Evolutionary conservation across 192 early-diverging fungal genomes (phyloP).

Genomic region (Linnemannia schmuckeri): DNA sequence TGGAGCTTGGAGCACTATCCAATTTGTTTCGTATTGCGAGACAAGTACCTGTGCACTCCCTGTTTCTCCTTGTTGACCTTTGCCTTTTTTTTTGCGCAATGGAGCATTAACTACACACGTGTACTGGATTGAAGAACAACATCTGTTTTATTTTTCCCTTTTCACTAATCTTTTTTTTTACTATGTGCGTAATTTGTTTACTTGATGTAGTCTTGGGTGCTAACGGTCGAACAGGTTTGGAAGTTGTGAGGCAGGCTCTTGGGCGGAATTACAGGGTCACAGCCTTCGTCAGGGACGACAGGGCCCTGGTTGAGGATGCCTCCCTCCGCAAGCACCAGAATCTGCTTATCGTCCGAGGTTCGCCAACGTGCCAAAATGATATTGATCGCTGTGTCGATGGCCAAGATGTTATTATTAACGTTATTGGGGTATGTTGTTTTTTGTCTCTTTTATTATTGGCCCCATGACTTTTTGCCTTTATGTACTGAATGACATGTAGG

Average conservation of each 20-base stretch:
- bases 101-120: neutral
- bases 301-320: constrained; percentile 31
- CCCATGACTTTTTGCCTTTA: neutral
- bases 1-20: neutral
- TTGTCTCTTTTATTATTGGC: neutral
- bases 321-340: constrained; percentile 54
- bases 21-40: neutral
- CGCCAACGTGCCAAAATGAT: constrained; percentile 42
- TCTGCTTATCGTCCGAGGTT: constrained; percentile 53
- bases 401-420: constrained; percentile 59
- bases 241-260: constrained; percentile 56
- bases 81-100: neutral
- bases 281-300: constrained; percentile 54
- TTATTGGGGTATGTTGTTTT: constrained; percentile 38
- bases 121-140: neutral
- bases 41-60: neutral
- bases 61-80: neutral
- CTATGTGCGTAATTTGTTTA: neutral
- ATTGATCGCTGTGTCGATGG: constrained; percentile 57
- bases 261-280: constrained; percentile 54
- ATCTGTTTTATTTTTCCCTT: neutral
- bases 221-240: constrained; percentile 50
- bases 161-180: neutral
- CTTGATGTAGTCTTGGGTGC: constrained; percentile 45
- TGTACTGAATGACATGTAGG: neutral